Evolutionary conservation across 768 basidiomycete species (phyloP).

Genomic region (Mycena latifolia): DNA sequence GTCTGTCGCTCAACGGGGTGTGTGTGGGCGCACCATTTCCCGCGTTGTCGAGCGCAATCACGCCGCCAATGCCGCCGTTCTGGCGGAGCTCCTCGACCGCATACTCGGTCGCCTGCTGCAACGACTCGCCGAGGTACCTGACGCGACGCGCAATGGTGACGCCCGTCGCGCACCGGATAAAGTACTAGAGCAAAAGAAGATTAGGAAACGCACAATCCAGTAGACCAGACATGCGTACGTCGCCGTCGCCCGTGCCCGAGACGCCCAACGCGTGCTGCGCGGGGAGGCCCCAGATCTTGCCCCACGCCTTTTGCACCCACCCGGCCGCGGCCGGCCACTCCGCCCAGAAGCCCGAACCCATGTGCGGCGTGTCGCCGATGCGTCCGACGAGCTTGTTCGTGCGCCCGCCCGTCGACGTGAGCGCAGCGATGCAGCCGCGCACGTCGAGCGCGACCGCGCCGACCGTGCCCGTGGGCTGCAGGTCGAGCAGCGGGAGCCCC

Average conservation of each 20-base stretch:
- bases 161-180: constrained; percentile 78
- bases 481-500: constrained; percentile 56
- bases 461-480: constrained; percentile 82
- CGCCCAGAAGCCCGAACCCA: constrained; percentile 88
- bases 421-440: constrained; percentile 76
- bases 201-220: constrained; percentile 11
- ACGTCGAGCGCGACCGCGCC: constrained; percentile 87
- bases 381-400: constrained; percentile 89
- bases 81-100: constrained; percentile 70
- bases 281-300: constrained; percentile 49
- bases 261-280: constrained; percentile 68
- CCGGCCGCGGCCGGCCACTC: constrained; percentile 66
- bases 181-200: constrained; percentile 68
- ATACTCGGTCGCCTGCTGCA: constrained; percentile 64
- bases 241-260: constrained; percentile 90
- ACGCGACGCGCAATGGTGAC: constrained; percentile 76
- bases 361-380: constrained; percentile 85
- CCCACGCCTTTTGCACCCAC: constrained; percentile 53
- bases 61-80: constrained; percentile 78
- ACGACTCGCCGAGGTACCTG: constrained; percentile 67
- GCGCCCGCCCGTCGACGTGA: constrained; percentile 85
- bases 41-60: constrained; percentile 76
- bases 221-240: constrained; percentile 64
- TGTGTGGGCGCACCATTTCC: constrained; percentile 69
- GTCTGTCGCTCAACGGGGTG: neutral